These are phyloP conservation scores for Pneumocystis sp. DNA, from an alignment of 1,139 yeast genomes.

Conservation along the genomic window DNA sequence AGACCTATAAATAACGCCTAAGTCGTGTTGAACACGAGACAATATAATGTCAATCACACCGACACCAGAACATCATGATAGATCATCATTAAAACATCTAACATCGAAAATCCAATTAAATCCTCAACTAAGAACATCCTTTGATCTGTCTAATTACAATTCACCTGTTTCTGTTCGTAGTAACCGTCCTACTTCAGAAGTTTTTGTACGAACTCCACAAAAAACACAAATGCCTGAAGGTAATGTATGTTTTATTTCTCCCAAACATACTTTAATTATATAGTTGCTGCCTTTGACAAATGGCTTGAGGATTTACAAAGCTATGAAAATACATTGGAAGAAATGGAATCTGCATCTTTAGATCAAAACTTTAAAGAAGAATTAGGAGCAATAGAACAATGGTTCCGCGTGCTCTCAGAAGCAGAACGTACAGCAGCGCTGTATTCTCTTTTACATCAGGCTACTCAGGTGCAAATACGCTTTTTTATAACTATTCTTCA, in stretches of 20 bases:
- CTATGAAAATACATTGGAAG: slow-evolving; percentile 23
- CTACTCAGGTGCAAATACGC: slow-evolving; percentile 27
- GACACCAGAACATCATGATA: background rate
- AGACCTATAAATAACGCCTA: background rate
- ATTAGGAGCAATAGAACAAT: slow-evolving; percentile 24
- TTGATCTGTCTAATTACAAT: background rate
- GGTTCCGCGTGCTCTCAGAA: slow-evolving; percentile 26
- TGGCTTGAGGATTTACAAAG: slow-evolving; percentile 25
- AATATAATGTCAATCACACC: background rate
- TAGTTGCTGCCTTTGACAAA: slow-evolving; percentile 19
- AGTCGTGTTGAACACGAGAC: background rate
- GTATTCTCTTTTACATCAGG: slow-evolving; percentile 25
- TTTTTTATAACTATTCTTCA: slow-evolving; percentile 27
- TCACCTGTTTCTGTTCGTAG: background rate
- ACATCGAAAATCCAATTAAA: background rate
- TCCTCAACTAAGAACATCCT: background rate
- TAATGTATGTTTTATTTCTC: background rate
- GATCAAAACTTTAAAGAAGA: slow-evolving; percentile 22
- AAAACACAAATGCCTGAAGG: slow-evolving; percentile 1
- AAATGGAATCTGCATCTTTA: slow-evolving; percentile 25
- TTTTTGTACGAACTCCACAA: background rate
- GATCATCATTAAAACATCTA: background rate
- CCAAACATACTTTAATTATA: too few relatives aligned
- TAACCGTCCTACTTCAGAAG: slow-evolving; percentile 1
- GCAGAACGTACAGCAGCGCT: slow-evolving; percentile 29